Evolutionary conservation across 73 alveolate species (phyloP).

Genomic region (Paramecium pentaurelia): DNA sequence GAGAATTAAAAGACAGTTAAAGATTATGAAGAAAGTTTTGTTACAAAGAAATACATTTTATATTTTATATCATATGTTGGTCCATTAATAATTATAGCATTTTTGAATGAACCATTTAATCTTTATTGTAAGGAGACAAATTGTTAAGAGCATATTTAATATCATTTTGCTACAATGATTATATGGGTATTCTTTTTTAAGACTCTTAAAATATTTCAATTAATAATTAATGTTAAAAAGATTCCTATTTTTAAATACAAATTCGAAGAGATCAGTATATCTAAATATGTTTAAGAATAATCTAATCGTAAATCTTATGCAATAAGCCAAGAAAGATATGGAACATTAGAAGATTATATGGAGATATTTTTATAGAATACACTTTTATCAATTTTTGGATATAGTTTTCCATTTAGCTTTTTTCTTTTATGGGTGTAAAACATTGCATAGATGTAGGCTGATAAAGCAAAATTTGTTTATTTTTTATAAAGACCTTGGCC

Average conservation of each 20-base stretch:
- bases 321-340: conserved; percentile 24
- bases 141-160: neutral
- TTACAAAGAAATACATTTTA: neutral
- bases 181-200: neutral
- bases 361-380: neutral
- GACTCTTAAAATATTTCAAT: neutral
- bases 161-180: conserved; percentile 5
- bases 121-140: neutral
- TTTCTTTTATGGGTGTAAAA: neutral
- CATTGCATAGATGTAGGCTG: neutral
- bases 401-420: neutral
- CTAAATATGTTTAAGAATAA: neutral
- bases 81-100: neutral
- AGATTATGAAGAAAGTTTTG: conserved; percentile 25
- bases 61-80: neutral
- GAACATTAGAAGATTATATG: neutral
- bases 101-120: neutral
- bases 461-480: neutral
- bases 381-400: neutral
- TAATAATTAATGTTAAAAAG: neutral
- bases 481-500: conserved; percentile 38
- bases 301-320: neutral
- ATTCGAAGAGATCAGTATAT: neutral
- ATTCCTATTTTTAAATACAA: neutral
- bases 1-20: conserved; percentile 12